These are phyloP conservation scores for Chaetoceros tenuissimus DNA, from an alignment of 108 stramenopile species.

Conservation along the genomic window DNA sequence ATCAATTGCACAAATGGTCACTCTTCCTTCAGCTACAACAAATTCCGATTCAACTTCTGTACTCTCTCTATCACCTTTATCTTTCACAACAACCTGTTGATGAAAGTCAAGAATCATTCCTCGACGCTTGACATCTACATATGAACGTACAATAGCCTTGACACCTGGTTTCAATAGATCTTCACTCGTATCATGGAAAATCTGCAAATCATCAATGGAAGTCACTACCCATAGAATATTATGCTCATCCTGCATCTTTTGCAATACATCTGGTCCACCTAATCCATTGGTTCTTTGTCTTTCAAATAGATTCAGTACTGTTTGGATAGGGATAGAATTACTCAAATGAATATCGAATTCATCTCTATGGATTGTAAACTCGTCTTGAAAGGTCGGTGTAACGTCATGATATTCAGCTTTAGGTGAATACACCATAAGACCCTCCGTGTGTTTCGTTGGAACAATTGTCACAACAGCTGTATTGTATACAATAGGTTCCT, in stretches of 20 bases:
- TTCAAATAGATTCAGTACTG: conserved; percentile 62
- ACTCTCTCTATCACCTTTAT: neutral
- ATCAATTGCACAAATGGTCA: neutral
- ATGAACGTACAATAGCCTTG: conserved; percentile 29
- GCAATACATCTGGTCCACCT: conserved; percentile 54
- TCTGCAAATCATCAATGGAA: conserved; percentile 24
- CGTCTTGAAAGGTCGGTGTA: neutral
- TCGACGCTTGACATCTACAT: conserved; percentile 24
- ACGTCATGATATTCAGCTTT: neutral
- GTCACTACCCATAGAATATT: conserved; percentile 51
- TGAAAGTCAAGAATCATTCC: conserved; percentile 56
- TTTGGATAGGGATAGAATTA: conserved; percentile 41
- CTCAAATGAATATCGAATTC: conserved; percentile 45
- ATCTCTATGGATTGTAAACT: conserved; percentile 39
- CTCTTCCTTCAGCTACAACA: neutral
- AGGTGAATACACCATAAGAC: neutral
- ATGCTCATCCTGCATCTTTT: conserved; percentile 38
- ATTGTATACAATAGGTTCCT: conserved; percentile 24
- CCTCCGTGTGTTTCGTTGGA: neutral
- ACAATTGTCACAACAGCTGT: conserved; percentile 30
- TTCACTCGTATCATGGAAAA: conserved; percentile 14
- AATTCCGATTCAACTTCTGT: neutral
- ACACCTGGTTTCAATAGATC: conserved; percentile 9
- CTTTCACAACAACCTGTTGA: conserved; percentile 21
- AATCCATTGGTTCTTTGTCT: conserved; percentile 40